Evolutionary conservation across 192 early-diverging fungal genomes (phyloP), one percentile per base, ranked within the genome.

Genomic region (Tieghemiomyces parasiticus): DNA sequence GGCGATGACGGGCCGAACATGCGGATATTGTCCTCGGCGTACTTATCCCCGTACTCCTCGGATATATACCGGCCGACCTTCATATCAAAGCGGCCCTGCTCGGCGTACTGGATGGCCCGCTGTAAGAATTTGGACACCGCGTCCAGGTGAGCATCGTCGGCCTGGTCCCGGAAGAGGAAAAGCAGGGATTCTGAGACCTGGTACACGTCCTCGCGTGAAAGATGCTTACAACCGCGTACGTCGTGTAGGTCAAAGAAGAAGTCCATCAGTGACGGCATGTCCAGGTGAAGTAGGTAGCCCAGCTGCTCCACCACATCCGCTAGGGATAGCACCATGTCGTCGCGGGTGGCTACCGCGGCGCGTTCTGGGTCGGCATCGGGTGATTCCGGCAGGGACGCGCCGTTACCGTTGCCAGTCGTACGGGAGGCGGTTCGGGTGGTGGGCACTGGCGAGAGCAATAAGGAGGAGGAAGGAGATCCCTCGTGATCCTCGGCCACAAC

Each of bases 171-270:
- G 46, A 86, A 72, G 1, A 97, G 73, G 62, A 90, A 95, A 58
- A 91, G 75, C 4, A 97, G 65, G 38, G 83, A 83, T 71, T 95
- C 92, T 1, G 88, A 87, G 54, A 95, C 72, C 44, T 83, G 79
- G 60, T 93, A 81, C 34, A 92, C 77, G 58, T 97, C 87, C 34
- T 87, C 78, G 33, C 88, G 81, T 32, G 61, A 79, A 47, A 95
- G 67, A 14, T 72, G 64, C 0, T 77, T 82, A 50, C 86, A 75
- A 32, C 71, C 67, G 60, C 89, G 76, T 26, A 71, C 61, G 63
- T 90, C 87, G 63, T 91, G 90, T 58, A 93, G 66, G 20, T 81
- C 75, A 63, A 92, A 97, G 61, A 95, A 94, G 33, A 87, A 66
- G 29, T 81, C 78, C 64, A 93, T 82, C 0, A 79, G 79, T 0